Conservation (phyloP, 2,329 filamentous ascomycete genomes). For the Aspergillus sp. region DNA sequence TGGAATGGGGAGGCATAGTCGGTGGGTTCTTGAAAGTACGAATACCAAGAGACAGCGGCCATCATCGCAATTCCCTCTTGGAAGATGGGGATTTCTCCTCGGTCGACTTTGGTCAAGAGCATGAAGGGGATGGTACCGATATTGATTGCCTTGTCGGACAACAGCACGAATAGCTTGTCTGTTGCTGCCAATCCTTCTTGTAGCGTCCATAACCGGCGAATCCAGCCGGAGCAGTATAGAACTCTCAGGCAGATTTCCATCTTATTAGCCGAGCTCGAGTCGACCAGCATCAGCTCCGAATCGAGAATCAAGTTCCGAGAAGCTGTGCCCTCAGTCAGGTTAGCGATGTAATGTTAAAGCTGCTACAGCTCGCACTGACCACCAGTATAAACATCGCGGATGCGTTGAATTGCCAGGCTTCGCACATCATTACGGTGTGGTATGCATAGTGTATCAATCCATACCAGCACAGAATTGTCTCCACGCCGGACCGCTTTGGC, state of each 20-base stretch:
- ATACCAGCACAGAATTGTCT: background rate
- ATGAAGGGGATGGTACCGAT: background rate
- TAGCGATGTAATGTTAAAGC: background rate
- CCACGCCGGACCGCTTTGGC: background rate
- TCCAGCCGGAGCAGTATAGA: background rate
- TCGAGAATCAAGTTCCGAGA: background rate
- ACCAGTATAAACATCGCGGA: background rate
- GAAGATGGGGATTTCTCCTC: background rate
- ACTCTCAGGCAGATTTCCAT: background rate
- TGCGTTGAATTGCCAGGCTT: background rate
- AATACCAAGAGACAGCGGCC: background rate
- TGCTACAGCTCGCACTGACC: background rate
- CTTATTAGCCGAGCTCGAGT: background rate
- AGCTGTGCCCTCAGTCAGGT: background rate
- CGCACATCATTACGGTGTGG: background rate
- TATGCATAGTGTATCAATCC: slow-evolving; percentile 2
- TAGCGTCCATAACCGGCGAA: background rate
- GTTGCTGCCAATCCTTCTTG: background rate
- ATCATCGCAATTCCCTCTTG: background rate
- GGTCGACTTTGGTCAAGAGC: background rate
- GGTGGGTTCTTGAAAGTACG: background rate
- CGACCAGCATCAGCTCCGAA: background rate
- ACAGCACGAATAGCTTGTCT: background rate
- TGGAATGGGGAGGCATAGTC: background rate
- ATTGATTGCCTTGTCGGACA: background rate